Conservation (phyloP, 1,139 yeast genomes). For the Yamadazyma atmosphaerica region DNA sequence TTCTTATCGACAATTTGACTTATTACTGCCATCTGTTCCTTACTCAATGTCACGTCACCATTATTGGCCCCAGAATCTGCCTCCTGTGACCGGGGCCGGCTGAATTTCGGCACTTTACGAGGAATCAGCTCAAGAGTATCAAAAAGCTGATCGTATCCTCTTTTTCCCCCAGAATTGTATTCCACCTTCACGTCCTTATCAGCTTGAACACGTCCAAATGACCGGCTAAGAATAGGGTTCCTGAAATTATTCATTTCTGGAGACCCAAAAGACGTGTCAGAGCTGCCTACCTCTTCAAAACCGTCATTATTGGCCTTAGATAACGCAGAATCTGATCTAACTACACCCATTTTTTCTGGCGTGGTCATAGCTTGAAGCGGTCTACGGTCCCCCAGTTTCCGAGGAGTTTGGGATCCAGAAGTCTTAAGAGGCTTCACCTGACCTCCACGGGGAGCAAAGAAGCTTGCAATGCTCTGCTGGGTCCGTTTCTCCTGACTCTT, state of each 20-base stretch:
- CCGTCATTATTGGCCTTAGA: constrained; percentile 20
- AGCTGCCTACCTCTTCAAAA: constrained; percentile 27
- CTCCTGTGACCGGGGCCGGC: constrained; percentile 1
- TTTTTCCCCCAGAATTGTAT: constrained; percentile 1
- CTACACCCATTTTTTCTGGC: constrained; percentile 19
- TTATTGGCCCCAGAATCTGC: neutral
- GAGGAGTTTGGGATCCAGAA: neutral
- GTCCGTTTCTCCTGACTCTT: constrained; percentile 8
- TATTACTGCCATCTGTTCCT: constrained; percentile 72
- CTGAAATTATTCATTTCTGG: constrained; percentile 31
- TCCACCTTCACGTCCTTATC: constrained; percentile 1
- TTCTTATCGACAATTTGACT: constrained; percentile 59
- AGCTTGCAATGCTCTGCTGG: constrained; percentile 20
- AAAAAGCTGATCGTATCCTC: constrained; percentile 7
- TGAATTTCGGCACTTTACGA: constrained; percentile 5
- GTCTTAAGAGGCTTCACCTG: constrained; percentile 1
- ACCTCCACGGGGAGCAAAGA: constrained; percentile 14
- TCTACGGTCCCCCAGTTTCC: neutral
- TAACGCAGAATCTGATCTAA: constrained; percentile 23
- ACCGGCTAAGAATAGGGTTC: constrained; percentile 20
- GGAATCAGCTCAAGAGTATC: constrained; percentile 9
- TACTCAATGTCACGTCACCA: constrained; percentile 22
- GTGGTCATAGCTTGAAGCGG: constrained; percentile 11
- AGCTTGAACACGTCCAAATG: constrained; percentile 5
- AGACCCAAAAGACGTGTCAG: constrained; percentile 32